Conservation (phyloP, 208 protist species). For the Wallacemonas collosoma region DNA sequence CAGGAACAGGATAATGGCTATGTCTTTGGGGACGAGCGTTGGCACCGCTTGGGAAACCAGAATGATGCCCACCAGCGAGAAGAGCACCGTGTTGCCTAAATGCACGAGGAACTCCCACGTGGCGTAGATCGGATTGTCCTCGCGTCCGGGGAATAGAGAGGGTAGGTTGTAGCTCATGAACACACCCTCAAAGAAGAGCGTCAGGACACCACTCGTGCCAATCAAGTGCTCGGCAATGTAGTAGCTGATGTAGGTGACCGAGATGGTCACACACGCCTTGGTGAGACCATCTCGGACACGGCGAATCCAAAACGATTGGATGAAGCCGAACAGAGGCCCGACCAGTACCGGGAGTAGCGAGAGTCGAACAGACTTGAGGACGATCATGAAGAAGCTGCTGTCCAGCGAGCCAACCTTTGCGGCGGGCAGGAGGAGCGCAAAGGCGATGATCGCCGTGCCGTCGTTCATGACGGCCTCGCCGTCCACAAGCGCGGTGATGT, state of each 20-base stretch:
- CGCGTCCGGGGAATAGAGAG: constrained; percentile 72
- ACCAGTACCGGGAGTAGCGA: constrained; percentile 59
- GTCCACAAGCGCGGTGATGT: constrained; percentile 83
- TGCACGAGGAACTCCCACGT: constrained; percentile 91
- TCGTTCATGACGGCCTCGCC: constrained; percentile 92
- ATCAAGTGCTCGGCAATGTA: constrained; percentile 71
- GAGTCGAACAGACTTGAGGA: constrained; percentile 48
- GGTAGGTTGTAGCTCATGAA: constrained; percentile 83
- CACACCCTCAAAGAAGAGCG: constrained; percentile 78
- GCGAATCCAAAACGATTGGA: constrained; percentile 70
- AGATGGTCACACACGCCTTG: constrained; percentile 80
- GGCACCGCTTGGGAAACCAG: constrained; percentile 71
- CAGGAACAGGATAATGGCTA: constrained; percentile 55
- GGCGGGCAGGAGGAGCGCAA: constrained; percentile 72
- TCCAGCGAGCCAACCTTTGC: constrained; percentile 40
- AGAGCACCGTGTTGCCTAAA: constrained; percentile 85
- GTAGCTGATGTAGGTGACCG: constrained; percentile 85
- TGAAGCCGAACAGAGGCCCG: constrained; percentile 71
- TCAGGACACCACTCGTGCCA: constrained; percentile 82
- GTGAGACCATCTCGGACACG: constrained; percentile 46
- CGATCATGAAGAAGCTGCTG: constrained; percentile 32
- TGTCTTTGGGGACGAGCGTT: constrained; percentile 49
- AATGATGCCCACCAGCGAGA: constrained; percentile 87
- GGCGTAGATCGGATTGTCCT: constrained; percentile 71
- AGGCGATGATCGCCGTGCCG: constrained; percentile 90